Base-by-base conservation (phyloP, 192 early-diverging fungal genomes). In the Podochytrium sp. region DNA sequence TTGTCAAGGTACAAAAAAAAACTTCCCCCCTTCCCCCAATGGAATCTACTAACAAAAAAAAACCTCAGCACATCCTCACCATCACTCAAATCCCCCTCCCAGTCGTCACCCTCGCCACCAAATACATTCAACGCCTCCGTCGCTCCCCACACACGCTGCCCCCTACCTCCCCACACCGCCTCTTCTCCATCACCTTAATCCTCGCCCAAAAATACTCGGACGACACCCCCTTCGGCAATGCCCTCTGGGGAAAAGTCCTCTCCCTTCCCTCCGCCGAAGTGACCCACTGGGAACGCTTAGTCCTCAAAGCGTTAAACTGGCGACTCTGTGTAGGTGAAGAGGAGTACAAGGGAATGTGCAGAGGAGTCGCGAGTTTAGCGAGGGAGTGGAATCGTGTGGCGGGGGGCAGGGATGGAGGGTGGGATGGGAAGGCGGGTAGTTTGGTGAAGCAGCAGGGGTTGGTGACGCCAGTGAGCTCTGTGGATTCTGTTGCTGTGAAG, bases 81-180 rank as follows among this genome's bases (percentile, higher is more conserved):
- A 65, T 75, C n/a, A 75, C 74, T 18, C 74, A 65, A n/a, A 75
- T 75, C 63, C 74, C 74, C 14, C 53, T 75, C 18, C 74, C 74
- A 20, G 74, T 75, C 53, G 64, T 75, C 23, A 75, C 74, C 7
- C 74, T 75, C 37, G 74, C 74, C 30, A 37, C 68, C 33, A 75
- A 75, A 75, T 75, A 75, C 63, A 51, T 75, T n/a, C 74, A 75
- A 65, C 0, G 74, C 10, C 53, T 75, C 20, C 63, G 74, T 18
- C 63, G 65, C 23, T 53, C 58, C 25, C 65, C 20, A 30, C 37
- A 38, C 20, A 10, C 6, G 57, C 5, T 2, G 10, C 20, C 52
- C 3, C 35, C 41, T 39, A 34, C 38, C 32, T 63, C 66, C 29
- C 64, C 53, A 39, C 49, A 63, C 18, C 35, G 60, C 6, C 32